Conservation (phyloP, 441 rosid genomes). For the Erysimum pusillum region DNA sequence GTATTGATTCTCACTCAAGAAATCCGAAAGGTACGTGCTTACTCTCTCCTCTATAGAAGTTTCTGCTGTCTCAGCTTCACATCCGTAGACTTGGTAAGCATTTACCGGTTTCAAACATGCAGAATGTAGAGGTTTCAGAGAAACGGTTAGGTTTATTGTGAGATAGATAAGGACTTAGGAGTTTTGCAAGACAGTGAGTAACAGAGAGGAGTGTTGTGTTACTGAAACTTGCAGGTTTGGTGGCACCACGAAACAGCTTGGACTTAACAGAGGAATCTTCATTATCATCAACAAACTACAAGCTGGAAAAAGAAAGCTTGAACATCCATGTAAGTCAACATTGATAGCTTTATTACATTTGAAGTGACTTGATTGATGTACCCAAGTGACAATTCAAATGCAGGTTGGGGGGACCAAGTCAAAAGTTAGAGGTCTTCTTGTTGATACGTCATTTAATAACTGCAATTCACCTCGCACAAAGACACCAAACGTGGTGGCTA, state of each 20-base stretch:
- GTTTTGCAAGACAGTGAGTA: conserved; percentile 15
- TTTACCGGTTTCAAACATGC: conserved; percentile 10
- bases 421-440: conserved; percentile 20
- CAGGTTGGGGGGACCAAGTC: conserved; percentile 23
- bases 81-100: conserved; percentile 1
- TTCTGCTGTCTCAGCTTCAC: conserved; percentile 18
- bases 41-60: not conserved
- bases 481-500: conserved; percentile 42
- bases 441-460: conserved; percentile 10
- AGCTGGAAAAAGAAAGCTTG: conserved; percentile 16
- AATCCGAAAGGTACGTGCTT: conserved; percentile 23
- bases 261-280: conserved; percentile 25
- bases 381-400: conserved; percentile 20
- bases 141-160: not conserved
- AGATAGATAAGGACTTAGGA: conserved; percentile 1
- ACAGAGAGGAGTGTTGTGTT: conserved; percentile 7
- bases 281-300: conserved; percentile 36
- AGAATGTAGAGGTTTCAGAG: not conserved
- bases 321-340: conserved; percentile 37
- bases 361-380: conserved; percentile 10
- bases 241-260: conserved; percentile 42
- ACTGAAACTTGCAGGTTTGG: conserved; percentile 35
- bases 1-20: conserved; percentile 28
- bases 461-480: conserved; percentile 31
- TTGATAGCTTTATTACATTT: not conserved